phyloP scores from a whole-genome alignment of 2,329 filamentous ascomycete species.

The Colletotrichum tropicale region DNA sequence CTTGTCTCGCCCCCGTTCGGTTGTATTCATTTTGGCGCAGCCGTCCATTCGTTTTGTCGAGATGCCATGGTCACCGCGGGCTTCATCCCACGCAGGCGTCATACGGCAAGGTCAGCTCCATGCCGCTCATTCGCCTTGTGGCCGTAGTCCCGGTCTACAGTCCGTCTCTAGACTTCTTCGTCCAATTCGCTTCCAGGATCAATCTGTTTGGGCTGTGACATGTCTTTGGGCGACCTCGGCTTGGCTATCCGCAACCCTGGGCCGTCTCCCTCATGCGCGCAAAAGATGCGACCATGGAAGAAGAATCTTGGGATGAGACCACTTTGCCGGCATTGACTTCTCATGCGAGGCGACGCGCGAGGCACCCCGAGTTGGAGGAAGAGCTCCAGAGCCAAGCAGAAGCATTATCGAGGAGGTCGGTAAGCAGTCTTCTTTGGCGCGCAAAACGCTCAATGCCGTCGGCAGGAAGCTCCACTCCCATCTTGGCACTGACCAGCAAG shows the following conservation, averaged over 20 bases:
- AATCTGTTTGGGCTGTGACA: not conserved
- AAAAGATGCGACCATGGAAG: not conserved
- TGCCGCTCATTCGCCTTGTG: not conserved
- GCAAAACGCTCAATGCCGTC: not conserved
- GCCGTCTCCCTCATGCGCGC: not conserved
- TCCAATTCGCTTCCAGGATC: conserved; percentile 2
- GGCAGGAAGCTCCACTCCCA: not conserved
- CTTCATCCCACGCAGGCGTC: not conserved
- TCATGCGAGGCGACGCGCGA: not conserved
- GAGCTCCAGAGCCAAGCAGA: not conserved
- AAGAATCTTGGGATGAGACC: not conserved
- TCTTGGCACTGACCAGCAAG: not conserved
- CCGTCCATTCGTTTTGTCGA: not conserved
- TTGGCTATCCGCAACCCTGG: not conserved
- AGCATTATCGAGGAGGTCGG: not conserved
- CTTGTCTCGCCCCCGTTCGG: not conserved
- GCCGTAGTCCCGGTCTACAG: not conserved
- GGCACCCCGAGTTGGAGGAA: not conserved
- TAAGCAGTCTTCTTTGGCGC: not conserved
- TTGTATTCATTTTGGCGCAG: not conserved
- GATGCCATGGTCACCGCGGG: not conserved
- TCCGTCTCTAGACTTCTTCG: not conserved
- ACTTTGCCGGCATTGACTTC: conserved; percentile 1
- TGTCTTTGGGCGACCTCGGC: not conserved
- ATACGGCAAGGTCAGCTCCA: not conserved